phyloP scores from a whole-genome alignment of 1,284 basidiomycete species.

The Leucoagaricus sp. region DNA sequence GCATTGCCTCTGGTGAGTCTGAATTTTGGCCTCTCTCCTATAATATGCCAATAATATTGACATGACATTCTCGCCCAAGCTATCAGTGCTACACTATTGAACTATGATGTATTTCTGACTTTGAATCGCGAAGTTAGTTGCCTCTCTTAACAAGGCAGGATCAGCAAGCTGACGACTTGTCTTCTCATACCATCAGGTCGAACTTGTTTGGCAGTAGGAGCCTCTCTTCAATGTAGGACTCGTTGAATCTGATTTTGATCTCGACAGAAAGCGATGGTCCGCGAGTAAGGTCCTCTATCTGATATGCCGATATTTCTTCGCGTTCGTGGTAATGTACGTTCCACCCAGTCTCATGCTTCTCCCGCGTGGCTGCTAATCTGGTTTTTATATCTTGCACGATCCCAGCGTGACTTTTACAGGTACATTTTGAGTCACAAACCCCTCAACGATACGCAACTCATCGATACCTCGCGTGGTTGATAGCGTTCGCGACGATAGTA shows the following conservation, averaged over 20 bases:
- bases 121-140: neutral
- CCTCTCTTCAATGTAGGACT: neutral
- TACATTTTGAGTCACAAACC: neutral
- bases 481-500: neutral
- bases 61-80: neutral
- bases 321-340: neutral
- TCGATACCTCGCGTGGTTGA: neutral
- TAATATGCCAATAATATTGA: too few species aligned
- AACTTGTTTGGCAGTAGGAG: neutral
- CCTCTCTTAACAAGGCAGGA: too few species aligned
- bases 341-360: too few species aligned
- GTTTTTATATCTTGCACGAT: too few species aligned
- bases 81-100: neutral
- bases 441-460: too few species aligned
- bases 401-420: neutral
- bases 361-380: neutral
- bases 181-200: neutral
- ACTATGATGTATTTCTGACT: neutral
- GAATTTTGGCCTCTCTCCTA: neutral
- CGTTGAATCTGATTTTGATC: neutral
- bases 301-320: neutral
- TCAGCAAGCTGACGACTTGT: too few species aligned
- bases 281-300: neutral
- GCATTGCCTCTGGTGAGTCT: neutral
- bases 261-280: neutral